Conservation (phyloP, 805 yeast species). For the Ogataea haglerorum region DNA sequence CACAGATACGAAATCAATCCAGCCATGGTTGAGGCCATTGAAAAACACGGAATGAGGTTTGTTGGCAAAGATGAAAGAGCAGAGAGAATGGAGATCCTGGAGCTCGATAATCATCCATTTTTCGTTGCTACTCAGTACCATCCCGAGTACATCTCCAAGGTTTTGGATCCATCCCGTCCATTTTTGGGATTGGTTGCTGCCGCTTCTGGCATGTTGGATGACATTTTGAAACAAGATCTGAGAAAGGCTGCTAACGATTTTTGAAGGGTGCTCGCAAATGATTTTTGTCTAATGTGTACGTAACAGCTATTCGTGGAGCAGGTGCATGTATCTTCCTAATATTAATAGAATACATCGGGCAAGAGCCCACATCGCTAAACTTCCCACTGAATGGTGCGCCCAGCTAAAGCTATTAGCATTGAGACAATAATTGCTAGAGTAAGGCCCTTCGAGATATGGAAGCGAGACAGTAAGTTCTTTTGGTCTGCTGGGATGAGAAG, state of each 20-base stretch:
- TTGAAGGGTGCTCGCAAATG: slow-evolving; percentile 11
- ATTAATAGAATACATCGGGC: slow-evolving; percentile 7
- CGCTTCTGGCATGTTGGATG: slow-evolving; percentile 75
- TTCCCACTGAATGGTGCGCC: not conserved
- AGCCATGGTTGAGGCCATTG: slow-evolving; percentile 63
- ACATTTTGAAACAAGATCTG: slow-evolving; percentile 46
- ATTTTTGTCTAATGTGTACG: slow-evolving; percentile 4
- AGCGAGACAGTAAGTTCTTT: too few species aligned
- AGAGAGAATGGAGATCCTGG: slow-evolving; percentile 91
- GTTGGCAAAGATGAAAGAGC: slow-evolving; percentile 92
- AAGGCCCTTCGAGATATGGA: not conserved
- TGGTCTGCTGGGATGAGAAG: too few species aligned
- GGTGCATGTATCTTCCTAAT: slow-evolving; percentile 7
- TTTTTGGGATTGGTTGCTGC: slow-evolving; percentile 96
- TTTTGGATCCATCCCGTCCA: slow-evolving; percentile 94
- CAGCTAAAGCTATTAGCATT: too few species aligned
- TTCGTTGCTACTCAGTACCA: slow-evolving; percentile 96
- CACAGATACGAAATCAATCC: slow-evolving; percentile 98
- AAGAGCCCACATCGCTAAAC: slow-evolving; percentile 10
- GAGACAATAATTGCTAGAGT: too few species aligned
- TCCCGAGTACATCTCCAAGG: slow-evolving; percentile 96
- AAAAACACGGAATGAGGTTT: slow-evolving; percentile 74
- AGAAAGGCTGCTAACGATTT: slow-evolving; percentile 32
- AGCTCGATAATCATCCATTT: slow-evolving; percentile 82
- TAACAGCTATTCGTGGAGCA: slow-evolving; percentile 1